phyloP scores from a whole-genome alignment of 768 basidiomycete genomes.

The Rhizopogon rudus region DNA sequence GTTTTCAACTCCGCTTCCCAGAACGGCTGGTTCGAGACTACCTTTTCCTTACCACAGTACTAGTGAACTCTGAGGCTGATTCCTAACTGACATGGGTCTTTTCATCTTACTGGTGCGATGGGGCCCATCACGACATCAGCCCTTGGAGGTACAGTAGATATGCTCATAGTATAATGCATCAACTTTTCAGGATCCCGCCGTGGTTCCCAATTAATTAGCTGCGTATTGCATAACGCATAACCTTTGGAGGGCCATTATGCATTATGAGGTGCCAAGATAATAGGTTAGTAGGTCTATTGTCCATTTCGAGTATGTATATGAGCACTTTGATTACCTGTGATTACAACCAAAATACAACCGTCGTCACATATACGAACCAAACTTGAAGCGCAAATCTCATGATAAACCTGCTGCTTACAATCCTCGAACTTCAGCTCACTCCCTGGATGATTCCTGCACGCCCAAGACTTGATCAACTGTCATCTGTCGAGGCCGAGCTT shows the following conservation, averaged over 20 bases:
- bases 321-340: not conserved
- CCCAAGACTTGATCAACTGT: not conserved
- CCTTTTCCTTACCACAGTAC: no score
- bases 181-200: not conserved
- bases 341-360: no score
- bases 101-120: constrained; percentile 65
- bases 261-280: not conserved
- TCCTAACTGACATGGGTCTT: constrained; percentile 53
- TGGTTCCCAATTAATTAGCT: not conserved
- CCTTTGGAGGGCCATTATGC: not conserved
- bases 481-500: constrained; percentile 5
- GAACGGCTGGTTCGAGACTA: no score
- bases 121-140: constrained; percentile 78
- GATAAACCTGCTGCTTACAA: not conserved
- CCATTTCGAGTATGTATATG: not conserved
- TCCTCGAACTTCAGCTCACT: no score
- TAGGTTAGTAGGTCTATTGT: not conserved
- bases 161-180: constrained; percentile 62
- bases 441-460: not conserved
- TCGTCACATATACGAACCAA: not conserved
- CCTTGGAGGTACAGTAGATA: no score
- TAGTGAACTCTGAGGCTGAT: not conserved
- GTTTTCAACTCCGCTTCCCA: no score
- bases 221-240: not conserved
- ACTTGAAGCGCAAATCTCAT: not conserved